phyloP scores from a whole-genome alignment of 73 alveolate species.

The Symbiodinium pilosum region DNA sequence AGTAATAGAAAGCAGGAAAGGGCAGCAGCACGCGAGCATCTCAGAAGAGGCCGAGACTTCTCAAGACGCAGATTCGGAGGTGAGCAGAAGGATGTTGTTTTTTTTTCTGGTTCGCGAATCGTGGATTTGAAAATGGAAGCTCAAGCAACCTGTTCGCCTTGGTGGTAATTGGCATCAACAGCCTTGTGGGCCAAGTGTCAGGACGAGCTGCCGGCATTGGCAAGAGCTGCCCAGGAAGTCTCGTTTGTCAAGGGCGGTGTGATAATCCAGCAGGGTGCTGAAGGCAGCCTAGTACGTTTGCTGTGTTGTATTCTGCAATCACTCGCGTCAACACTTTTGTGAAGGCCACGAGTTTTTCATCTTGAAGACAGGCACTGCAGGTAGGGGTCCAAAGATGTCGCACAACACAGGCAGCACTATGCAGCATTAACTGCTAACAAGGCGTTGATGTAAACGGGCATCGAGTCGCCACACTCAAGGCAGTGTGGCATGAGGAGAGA shows the following conservation, averaged over 20 bases:
- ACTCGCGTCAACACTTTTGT: no score
- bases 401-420: background rate
- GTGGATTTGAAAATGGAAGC: background rate
- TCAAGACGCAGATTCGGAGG: no score
- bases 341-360: constrained; percentile 49
- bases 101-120: no score
- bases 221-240: constrained; percentile 41
- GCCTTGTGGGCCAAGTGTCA: background rate
- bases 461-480: constrained; percentile 85
- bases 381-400: background rate
- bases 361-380: constrained; percentile 64
- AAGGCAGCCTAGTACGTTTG: background rate
- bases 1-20: no score
- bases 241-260: constrained; percentile 11
- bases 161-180: background rate
- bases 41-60: no score
- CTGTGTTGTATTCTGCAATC: no score
- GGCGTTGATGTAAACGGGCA: constrained; percentile 58
- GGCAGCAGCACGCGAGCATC: no score
- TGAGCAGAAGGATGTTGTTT: no score
- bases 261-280: constrained; percentile 38
- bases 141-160: background rate
- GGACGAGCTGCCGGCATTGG: constrained; percentile 85
- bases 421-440: background rate
- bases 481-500: background rate